Evolutionary conservation across 2,329 filamentous ascomycete species (phyloP), one percentile per base, ranked within the genome.

Genomic region (Hypoxylon sp.): DNA sequence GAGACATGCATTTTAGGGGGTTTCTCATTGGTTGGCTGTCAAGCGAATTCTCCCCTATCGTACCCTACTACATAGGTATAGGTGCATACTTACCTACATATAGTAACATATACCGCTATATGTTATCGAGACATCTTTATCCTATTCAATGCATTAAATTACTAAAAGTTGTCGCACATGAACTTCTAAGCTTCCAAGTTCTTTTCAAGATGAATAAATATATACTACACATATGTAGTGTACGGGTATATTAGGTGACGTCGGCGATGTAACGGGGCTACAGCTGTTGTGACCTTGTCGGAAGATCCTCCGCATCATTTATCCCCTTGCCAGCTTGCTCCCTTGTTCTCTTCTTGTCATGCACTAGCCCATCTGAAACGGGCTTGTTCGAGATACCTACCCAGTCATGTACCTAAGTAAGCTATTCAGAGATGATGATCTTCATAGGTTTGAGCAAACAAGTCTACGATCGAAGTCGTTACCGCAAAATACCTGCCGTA

Each of bases 281-380:
- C 45, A n/a, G 25, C 52, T 57, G 43, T 59, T 67, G 56, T 55
- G 23, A 67, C 67, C 63, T 60, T 67, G 63, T 51, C 56, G 60
- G 67, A 64, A 69, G 63, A 67, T 69, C 67, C 57, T 67, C 67
- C 67, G 60, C 67, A 69, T 67, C 63, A 67, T 67, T 69, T 65
- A 36, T 38, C 48, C 55, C 50, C 49, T 52, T 57, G n/a, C 49
- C 48, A 50, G 45, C 49, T 52, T 57, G n/a, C 49, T 10, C 51
- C 45, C 38, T 53, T 59, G 52, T 60, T 53, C 51, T 34, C 32
- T 43, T 56, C 53, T 59, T 43, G 52, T 66, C 55, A 69, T 66
- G 67, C 59, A 38, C 32, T 46, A 28, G 34, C 28, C 56, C 50
- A 30, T 58, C 56, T 69, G 63, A 69, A 69, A 67, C 67, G 52